A percentile compares a stretch with the other conserved stretches of the same genome.
Evolutionary conservation across 208 protist genomes (phyloP).

Genomic region (Polymyxa betae): DNA sequence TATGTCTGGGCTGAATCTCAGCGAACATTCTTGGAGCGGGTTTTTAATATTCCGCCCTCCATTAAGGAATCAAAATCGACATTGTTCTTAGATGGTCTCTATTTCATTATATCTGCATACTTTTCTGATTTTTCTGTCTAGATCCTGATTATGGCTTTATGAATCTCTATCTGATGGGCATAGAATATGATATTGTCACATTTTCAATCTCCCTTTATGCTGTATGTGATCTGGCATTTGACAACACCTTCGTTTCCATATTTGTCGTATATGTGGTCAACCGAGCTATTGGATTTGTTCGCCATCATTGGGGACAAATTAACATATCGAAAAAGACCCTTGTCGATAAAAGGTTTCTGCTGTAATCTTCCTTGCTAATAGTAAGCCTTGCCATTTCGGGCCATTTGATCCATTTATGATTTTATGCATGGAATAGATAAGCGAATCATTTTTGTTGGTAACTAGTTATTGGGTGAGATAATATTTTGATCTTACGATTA

Average conservation of each 20-base stretch:
- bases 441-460: too few species aligned
- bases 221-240: not conserved
- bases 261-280: not conserved
- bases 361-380: too few species aligned
- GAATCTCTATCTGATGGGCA: not conserved
- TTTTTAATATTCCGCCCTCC: not conserved
- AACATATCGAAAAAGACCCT: constrained; percentile 5
- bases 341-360: not conserved
- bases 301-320: not conserved
- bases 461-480: too few species aligned
- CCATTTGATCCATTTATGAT: too few species aligned
- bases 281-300: not conserved
- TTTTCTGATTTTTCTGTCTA: not conserved
- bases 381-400: too few species aligned
- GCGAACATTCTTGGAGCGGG: not conserved
- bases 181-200: constrained; percentile 15
- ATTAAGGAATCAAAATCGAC: not conserved
- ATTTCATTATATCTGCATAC: not conserved
- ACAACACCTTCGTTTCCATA: not conserved
- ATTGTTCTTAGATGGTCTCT: not conserved
- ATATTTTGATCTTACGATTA: too few species aligned
- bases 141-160: not conserved
- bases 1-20: not conserved
- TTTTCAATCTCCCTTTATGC: not conserved
- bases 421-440: too few species aligned